phyloP scores from a whole-genome alignment of 768 basidiomycete species.

The Tylopilus sp. region DNA sequence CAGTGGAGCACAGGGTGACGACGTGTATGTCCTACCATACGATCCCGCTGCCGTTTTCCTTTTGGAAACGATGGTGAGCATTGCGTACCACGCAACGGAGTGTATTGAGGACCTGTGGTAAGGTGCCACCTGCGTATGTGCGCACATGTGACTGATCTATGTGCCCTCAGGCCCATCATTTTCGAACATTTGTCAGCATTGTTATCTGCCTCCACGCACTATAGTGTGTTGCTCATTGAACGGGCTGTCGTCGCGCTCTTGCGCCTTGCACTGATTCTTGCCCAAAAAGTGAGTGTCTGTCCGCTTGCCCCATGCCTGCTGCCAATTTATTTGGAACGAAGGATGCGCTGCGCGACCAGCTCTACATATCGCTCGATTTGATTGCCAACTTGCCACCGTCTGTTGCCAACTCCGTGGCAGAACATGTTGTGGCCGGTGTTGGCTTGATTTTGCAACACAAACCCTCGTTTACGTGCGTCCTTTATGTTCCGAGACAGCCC shows the following conservation, averaged over 20 bases:
- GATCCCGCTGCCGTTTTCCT: constrained; percentile 96
- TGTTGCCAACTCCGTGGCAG: constrained; percentile 82
- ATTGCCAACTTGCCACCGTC: constrained; percentile 73
- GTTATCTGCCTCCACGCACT: constrained; percentile 70
- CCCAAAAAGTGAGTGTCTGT: constrained; percentile 57
- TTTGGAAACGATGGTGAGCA: constrained; percentile 91
- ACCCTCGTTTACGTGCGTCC: constrained; percentile 55
- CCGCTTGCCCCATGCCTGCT: background rate
- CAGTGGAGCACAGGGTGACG: constrained; percentile 37
- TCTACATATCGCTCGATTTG: constrained; percentile 91
- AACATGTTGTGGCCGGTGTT: constrained; percentile 87
- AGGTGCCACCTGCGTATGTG: constrained; percentile 20
- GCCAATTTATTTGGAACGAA: constrained; percentile 28
- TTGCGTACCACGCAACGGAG: constrained; percentile 71
- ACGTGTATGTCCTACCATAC: constrained; percentile 67
- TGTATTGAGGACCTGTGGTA: constrained; percentile 89
- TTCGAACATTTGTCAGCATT: constrained; percentile 90
- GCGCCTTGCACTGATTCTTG: constrained; percentile 78
- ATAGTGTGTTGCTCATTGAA: constrained; percentile 90
- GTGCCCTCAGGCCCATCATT: constrained; percentile 72
- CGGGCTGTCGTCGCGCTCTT: constrained; percentile 88
- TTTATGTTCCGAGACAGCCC: background rate
- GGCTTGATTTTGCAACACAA: constrained; percentile 74
- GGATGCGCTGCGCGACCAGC: constrained; percentile 85
- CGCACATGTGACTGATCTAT: constrained; percentile 1